Percentiles rank a stretch among this genome's conserved stretches.
Evolutionary conservation across 1,284 basidiomycete genomes (phyloP).

Genomic region (Tilletia indica): DNA sequence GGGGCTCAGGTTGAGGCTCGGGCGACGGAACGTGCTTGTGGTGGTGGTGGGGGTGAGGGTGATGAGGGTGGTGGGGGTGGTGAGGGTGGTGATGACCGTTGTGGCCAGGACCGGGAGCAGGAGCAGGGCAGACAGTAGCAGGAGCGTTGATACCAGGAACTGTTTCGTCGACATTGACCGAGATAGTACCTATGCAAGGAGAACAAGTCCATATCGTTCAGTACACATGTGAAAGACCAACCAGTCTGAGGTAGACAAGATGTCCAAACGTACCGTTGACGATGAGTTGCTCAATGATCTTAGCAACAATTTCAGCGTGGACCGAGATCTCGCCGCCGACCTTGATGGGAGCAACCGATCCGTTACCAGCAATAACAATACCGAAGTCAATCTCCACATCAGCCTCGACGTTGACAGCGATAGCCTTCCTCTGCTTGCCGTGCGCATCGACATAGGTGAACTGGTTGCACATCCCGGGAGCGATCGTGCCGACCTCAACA

Average conservation of each 20-base stretch:
- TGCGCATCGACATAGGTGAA: constrained; percentile 1
- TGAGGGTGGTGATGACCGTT: neutral
- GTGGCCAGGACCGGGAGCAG: neutral
- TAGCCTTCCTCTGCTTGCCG: neutral
- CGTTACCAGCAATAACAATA: neutral
- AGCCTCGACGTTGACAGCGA: constrained; percentile 1
- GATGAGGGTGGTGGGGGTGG: neutral
- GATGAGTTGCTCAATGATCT: constrained; percentile 6
- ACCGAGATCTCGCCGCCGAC: neutral
- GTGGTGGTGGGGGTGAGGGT: neutral
- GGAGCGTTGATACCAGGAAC: constrained; percentile 14
- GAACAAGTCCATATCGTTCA: neutral
- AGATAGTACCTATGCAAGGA: neutral
- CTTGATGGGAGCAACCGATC: neutral
- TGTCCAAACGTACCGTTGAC: neutral
- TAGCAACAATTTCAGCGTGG: neutral
- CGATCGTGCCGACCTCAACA: neutral
- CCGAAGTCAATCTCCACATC: constrained; percentile 15
- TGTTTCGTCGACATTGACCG: neutral
- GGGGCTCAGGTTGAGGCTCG: no score
- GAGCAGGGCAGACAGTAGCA: neutral
- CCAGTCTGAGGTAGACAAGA: no score
- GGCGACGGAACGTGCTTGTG: neutral
- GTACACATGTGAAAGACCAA: neutral
- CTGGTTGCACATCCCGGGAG: neutral